Percentiles rank a stretch among this genome's conserved stretches.
These are phyloP conservation scores for Xylona heveae DNA, from an alignment of 495 filamentous ascomycete species.

Conservation along the genomic window DNA sequence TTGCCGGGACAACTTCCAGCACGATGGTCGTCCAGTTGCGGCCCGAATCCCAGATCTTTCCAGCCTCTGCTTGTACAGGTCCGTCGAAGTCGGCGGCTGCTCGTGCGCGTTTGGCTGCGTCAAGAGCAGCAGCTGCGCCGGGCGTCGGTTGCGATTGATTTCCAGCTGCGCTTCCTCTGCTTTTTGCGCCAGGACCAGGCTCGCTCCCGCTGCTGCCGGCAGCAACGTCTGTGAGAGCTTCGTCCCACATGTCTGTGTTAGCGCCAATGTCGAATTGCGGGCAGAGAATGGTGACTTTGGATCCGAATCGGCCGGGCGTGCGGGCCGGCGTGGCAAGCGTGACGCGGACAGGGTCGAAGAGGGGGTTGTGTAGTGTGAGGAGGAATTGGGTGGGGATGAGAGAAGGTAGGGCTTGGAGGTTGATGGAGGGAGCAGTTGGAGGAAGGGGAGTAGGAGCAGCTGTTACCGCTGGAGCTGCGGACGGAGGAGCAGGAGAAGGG, in stretches of 20 bases:
- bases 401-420: slow-evolving; percentile 28
- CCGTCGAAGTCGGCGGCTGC: slow-evolving; percentile 4
- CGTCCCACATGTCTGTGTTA: slow-evolving; percentile 90
- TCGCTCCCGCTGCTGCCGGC: slow-evolving; percentile 3
- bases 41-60: slow-evolving; percentile 86
- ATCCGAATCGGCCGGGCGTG: slow-evolving; percentile 56
- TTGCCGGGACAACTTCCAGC: slow-evolving; percentile 44
- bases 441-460: slow-evolving; percentile 10
- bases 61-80: slow-evolving; percentile 55
- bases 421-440: slow-evolving; percentile 7
- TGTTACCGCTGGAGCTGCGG: slow-evolving; percentile 9
- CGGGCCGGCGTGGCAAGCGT: slow-evolving; percentile 67
- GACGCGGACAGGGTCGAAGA: slow-evolving; percentile 75
- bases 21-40: slow-evolving; percentile 91
- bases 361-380: slow-evolving; percentile 76
- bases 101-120: slow-evolving; percentile 3
- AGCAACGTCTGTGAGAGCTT: slow-evolving; percentile 39
- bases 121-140: neutral
- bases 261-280: slow-evolving; percentile 90
- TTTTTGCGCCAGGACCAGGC: too few species aligned
- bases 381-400: slow-evolving; percentile 59
- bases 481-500: slow-evolving; percentile 13
- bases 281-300: slow-evolving; percentile 77
- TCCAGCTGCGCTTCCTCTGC: neutral
- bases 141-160: neutral